Percentiles rank a stretch among this genome's conserved stretches.
These are phyloP conservation scores for Penicillium dipodomyicola DNA, from an alignment of 495 filamentous ascomycete species.

Conservation along the genomic window DNA sequence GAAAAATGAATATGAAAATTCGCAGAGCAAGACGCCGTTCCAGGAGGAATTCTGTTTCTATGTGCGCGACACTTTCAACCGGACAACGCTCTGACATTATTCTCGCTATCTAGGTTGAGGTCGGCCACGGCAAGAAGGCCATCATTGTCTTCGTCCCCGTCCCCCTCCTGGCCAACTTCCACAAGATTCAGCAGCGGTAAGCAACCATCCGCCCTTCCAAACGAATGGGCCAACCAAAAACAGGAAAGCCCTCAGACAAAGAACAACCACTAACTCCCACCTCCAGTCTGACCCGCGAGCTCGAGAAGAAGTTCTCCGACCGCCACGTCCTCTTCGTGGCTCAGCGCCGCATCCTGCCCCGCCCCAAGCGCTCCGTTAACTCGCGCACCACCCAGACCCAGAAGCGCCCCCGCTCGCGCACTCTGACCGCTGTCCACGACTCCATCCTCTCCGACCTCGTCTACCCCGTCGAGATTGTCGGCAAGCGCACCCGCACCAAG, in stretches of 20 bases:
- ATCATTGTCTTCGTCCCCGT: slow-evolving; percentile 99
- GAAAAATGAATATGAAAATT: slow-evolving; percentile 15
- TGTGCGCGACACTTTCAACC: slow-evolving; percentile 14
- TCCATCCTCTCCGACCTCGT: slow-evolving; percentile 93
- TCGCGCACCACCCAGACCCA: slow-evolving; percentile 90
- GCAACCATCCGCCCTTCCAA: slow-evolving; percentile 5
- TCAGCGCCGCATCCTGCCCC: slow-evolving; percentile 96
- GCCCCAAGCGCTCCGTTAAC: slow-evolving; percentile 93
- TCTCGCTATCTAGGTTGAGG: slow-evolving; percentile 74
- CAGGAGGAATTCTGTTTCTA: slow-evolving; percentile 15
- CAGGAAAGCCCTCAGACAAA: neutral
- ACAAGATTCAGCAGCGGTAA: slow-evolving; percentile 99
- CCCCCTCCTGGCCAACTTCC: slow-evolving; percentile 90
- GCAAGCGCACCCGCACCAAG: slow-evolving; percentile 94
- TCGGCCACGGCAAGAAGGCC: slow-evolving; percentile 99
- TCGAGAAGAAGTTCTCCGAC: slow-evolving; percentile 99
- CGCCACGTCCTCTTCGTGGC: slow-evolving; percentile 98
- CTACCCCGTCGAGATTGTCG: slow-evolving; percentile 99
- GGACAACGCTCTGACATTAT: slow-evolving; percentile 27
- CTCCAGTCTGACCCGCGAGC: slow-evolving; percentile 91
- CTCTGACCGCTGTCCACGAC: slow-evolving; percentile 96
- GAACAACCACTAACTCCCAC: slow-evolving; percentile 8
- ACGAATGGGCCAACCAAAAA: neutral
- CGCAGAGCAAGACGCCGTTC: slow-evolving; percentile 14
- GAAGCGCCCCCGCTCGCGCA: slow-evolving; percentile 97